Evolutionary conservation across 1,284 basidiomycete genomes (phyloP).

Genomic region (Apiotrichum montevideense): DNA sequence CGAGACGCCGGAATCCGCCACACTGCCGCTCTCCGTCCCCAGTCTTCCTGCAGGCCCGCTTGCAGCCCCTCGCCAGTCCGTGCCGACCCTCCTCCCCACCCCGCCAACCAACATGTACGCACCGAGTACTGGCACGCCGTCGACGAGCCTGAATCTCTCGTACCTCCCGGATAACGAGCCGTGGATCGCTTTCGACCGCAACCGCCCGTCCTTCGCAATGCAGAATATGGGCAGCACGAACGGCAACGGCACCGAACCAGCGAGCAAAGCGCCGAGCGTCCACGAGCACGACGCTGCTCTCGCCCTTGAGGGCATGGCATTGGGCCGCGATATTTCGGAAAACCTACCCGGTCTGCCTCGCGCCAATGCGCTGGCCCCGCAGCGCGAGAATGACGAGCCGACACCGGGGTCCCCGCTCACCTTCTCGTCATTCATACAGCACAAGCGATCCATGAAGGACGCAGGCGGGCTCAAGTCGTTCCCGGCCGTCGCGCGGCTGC

Average conservation of each 20-base stretch:
- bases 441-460: conserved; percentile 10
- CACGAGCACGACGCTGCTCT: conserved; percentile 20
- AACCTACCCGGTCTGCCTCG: not conserved
- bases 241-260: conserved; percentile 3
- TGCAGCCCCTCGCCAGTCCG: too few relatives aligned
- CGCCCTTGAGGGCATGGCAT: conserved; percentile 20
- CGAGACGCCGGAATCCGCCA: too few relatives aligned
- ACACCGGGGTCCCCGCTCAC: conserved; percentile 16
- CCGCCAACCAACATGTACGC: not conserved
- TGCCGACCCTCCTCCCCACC: not conserved
- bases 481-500: conserved; percentile 8
- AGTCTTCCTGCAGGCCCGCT: too few relatives aligned
- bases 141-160: not conserved
- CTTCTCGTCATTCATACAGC: conserved; percentile 15
- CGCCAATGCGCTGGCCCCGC: not conserved
- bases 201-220: not conserved
- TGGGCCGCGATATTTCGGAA: conserved; percentile 14
- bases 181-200: not conserved
- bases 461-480: conserved; percentile 9
- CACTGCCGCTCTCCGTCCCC: too few relatives aligned
- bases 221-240: too few relatives aligned
- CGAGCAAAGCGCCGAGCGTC: conserved; percentile 14
- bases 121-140: not conserved
- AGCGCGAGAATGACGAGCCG: conserved; percentile 5
- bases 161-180: conserved; percentile 3